phyloP scores from a whole-genome alignment of 352 stramenopile species.

The Globisporangium echinulatum region DNA sequence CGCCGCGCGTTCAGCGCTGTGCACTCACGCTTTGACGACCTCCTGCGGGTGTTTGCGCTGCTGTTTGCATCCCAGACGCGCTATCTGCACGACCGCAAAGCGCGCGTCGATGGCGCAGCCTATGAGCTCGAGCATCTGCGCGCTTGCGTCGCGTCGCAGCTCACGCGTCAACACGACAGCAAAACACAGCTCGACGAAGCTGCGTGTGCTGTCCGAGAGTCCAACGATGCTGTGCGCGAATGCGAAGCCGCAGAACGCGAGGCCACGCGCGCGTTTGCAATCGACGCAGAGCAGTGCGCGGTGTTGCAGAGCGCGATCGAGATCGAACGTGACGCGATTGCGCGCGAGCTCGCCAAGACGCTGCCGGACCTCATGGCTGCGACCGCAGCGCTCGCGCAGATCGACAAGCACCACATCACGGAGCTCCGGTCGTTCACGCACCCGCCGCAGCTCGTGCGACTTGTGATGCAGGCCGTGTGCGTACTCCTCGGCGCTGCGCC shows the following conservation, averaged over 20 bases:
- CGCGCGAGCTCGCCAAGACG: constrained; percentile 49
- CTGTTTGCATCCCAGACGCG: constrained; percentile 37
- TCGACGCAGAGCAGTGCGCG: constrained; percentile 47
- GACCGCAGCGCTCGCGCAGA: constrained; percentile 55
- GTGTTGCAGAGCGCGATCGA: constrained; percentile 56
- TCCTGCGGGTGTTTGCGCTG: constrained; percentile 33
- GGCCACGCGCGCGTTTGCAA: constrained; percentile 35
- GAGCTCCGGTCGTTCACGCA: constrained; percentile 79
- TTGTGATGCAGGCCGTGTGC: constrained; percentile 76
- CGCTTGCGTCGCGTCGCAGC: neutral
- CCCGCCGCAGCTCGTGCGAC: constrained; percentile 55
- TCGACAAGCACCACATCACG: constrained; percentile 77
- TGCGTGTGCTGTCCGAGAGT: constrained; percentile 23
- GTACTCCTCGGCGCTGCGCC: constrained; percentile 48
- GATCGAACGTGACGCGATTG: constrained; percentile 41
- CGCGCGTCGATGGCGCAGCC: neutral
- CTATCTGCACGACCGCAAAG: constrained; percentile 15
- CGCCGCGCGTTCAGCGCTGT: constrained; percentile 20
- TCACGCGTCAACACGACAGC: constrained; percentile 27
- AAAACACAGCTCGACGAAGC: constrained; percentile 29
- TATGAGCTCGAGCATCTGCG: constrained; percentile 3
- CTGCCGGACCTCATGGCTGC: constrained; percentile 51
- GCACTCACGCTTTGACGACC: constrained; percentile 38
- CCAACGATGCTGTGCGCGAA: constrained; percentile 15
- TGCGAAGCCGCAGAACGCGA: constrained; percentile 35